These are phyloP conservation scores for Boletellus sp. DNA, from an alignment of 1,284 basidiomycete species.

Conservation along the genomic window DNA sequence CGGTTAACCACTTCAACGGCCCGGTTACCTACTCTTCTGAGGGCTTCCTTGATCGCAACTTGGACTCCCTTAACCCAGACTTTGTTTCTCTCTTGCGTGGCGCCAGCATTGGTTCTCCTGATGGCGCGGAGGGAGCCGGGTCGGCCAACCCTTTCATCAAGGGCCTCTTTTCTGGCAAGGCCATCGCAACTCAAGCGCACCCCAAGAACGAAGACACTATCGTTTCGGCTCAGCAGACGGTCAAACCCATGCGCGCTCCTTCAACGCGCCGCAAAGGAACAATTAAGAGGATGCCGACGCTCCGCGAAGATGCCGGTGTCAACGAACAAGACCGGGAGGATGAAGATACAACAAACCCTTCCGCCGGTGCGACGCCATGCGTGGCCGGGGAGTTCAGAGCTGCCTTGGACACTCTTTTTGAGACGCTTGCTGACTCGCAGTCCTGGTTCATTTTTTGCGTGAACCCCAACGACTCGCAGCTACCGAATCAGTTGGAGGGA, in stretches of 20 bases:
- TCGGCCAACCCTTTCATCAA: slow-evolving; percentile 90
- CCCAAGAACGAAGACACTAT: slow-evolving; percentile 92
- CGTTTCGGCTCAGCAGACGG: slow-evolving; percentile 87
- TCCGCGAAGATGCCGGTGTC: slow-evolving; percentile 49
- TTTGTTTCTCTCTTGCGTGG: slow-evolving; percentile 89
- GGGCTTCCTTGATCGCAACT: slow-evolving; percentile 84
- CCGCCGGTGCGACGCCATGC: slow-evolving; percentile 51
- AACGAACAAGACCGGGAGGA: slow-evolving; percentile 56
- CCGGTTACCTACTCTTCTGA: slow-evolving; percentile 91
- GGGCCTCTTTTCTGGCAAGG: slow-evolving; percentile 82
- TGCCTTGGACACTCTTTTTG: slow-evolving; percentile 82
- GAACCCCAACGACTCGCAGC: slow-evolving; percentile 91
- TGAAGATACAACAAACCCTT: slow-evolving; percentile 38
- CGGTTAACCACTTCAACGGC: slow-evolving; percentile 88
- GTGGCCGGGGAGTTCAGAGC: slow-evolving; percentile 86
- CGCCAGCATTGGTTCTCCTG: slow-evolving; percentile 35
- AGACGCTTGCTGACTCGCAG: slow-evolving; percentile 88
- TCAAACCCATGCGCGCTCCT: slow-evolving; percentile 90
- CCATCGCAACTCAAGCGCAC: slow-evolving; percentile 87
- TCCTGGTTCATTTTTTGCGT: slow-evolving; percentile 91
- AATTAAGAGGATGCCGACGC: slow-evolving; percentile 56
- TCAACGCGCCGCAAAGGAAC: slow-evolving; percentile 81
- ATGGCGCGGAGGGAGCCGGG: slow-evolving; percentile 61
- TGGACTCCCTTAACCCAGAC: slow-evolving; percentile 88
- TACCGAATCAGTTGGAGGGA: slow-evolving; percentile 92